Base-by-base conservation (phyloP, 2,329 filamentous ascomycete genomes). In the Magnaporthiopsis poae region DNA sequence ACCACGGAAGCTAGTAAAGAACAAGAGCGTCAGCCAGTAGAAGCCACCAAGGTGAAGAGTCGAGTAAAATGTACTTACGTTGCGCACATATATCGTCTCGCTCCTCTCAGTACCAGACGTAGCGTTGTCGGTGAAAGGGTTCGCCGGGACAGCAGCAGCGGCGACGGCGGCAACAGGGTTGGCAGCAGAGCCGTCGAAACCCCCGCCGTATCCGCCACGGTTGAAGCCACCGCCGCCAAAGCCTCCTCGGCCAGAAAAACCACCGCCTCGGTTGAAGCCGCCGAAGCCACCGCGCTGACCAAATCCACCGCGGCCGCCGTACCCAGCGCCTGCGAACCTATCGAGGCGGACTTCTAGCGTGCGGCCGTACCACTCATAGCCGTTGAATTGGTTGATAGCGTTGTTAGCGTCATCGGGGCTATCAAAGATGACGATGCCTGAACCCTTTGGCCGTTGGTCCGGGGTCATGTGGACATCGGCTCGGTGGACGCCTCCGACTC, bases 361-460 rank as follows among this genome's bases (percentile, higher is more conserved):
- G 67, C 95, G 90, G 13, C 95, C 95, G 77, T 98, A 94, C 95
- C 95, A 99, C 70, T 99, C 95, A 76, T 96, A 98, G 68, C 95
- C 95, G 75, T 98, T 97, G 83, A 98, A 99, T 72, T 97, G 93
- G 74, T 92, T 88, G 71, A 99, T 99, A 29, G 95, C 95, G 74
- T 92, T 96, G 71, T 92, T 91, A 60, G 95, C 94, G 78, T 99
- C 95, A 68, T 98, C 93, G 1, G 92, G 87, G 67, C 88, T 94
- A 77, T 99, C 95, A 76, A 97, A 99, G 60, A 95, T 92, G 69
- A 99, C 95, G 67, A 98, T 96, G 71, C 95, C 95, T 64, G 95
- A 96, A 66, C 95, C 95, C 81, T 98, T 99, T 63, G 95, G 92
- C 70, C 93, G 88, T 70, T 95, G 94, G 74, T 96, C 94, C 15